A percentile compares a stretch with the other conserved stretches of the same genome.
These are phyloP conservation scores for Physcomitrellopsis africana DNA, from an alignment of 225 moss, liverwort and hornwort genomes.

Conservation along the genomic window DNA sequence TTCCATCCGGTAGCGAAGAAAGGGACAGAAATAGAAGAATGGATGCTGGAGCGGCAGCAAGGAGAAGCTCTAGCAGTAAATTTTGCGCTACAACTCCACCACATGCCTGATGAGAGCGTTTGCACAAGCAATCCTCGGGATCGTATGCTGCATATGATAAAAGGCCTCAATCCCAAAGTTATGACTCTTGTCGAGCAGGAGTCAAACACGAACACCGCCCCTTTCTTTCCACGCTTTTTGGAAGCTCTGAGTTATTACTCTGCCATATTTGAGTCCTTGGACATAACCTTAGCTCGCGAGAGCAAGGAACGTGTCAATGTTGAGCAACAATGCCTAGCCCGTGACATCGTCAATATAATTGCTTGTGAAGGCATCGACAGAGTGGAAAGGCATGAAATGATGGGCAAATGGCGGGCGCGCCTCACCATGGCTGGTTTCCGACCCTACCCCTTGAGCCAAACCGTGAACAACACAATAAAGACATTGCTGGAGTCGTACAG, in stretches of 20 bases:
- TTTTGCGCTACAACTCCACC: conserved; percentile 53
- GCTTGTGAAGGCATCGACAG: conserved; percentile 76
- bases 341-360: conserved; percentile 80
- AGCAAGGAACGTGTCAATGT: conserved; percentile 79
- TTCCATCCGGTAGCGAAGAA: conserved; percentile 68
- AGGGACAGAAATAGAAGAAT: conserved; percentile 51
- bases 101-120: conserved; percentile 59
- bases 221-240: conserved; percentile 66
- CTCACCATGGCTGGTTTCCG: conserved; percentile 72
- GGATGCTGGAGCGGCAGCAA: conserved; percentile 66
- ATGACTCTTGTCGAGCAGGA: conserved; percentile 81
- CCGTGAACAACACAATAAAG: conserved; percentile 60
- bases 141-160: conserved; percentile 65
- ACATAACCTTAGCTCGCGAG: conserved; percentile 66
- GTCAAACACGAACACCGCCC: conserved; percentile 64
- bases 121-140: conserved; percentile 63
- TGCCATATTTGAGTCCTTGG: conserved; percentile 77
- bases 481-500: conserved; percentile 64
- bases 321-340: conserved; percentile 80
- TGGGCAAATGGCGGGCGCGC: conserved; percentile 73
- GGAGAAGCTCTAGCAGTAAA: conserved; percentile 79
- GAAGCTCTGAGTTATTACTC: conserved; percentile 74
- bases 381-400: conserved; percentile 78
- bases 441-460: conserved; percentile 57
- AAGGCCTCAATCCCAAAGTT: conserved; percentile 64